Evolutionary conservation across 1,139 yeast species (phyloP).

Genomic region (Hemisphaericaspora xylofermentans): DNA sequence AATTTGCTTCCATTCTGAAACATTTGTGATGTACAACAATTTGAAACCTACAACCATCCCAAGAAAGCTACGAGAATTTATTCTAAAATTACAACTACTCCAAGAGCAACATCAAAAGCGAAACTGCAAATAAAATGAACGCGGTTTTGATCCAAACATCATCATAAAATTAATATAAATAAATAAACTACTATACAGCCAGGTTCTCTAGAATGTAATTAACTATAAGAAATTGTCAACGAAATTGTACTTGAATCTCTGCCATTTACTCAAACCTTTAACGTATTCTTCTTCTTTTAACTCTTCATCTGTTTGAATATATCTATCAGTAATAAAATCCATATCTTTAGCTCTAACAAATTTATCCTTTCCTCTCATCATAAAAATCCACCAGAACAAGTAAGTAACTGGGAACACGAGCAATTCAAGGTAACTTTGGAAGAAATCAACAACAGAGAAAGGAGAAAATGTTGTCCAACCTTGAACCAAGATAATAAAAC

Average conservation of each 20-base stretch:
- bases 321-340: constrained; percentile 64
- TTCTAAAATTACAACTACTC: too few species aligned
- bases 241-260: constrained; percentile 36
- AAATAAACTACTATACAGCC: too few species aligned
- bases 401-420: constrained; percentile 39
- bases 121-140: too few species aligned
- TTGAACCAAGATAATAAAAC: constrained; percentile 39
- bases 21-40: background rate
- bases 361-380: constrained; percentile 44
- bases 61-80: too few species aligned
- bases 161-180: too few species aligned
- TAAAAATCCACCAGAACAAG: constrained; percentile 48
- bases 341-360: constrained; percentile 51
- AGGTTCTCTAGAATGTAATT: too few species aligned
- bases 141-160: too few species aligned
- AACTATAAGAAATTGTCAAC: constrained; percentile 26
- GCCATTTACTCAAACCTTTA: constrained; percentile 47
- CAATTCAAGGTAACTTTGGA: constrained; percentile 39
- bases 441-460: constrained; percentile 31
- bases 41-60: constrained; percentile 2
- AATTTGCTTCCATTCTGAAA: constrained; percentile 1
- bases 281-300: constrained; percentile 35
- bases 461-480: constrained; percentile 59
- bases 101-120: too few species aligned
- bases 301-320: constrained; percentile 52